Conservation (phyloP, 495 filamentous ascomycete species). For the Neurospora sp. region DNA sequence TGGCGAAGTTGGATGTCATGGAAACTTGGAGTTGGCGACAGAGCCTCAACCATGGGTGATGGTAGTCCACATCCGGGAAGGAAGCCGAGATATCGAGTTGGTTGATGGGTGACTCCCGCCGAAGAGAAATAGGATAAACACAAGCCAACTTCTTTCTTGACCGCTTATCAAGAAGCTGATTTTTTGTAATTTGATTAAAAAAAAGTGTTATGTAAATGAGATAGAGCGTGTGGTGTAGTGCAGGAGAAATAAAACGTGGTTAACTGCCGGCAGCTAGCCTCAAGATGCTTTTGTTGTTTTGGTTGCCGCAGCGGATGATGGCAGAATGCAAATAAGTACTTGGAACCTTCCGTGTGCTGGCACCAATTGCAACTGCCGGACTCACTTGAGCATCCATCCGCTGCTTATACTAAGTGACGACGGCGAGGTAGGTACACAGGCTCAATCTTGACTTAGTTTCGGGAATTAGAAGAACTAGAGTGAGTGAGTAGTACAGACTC, state of each 20-base stretch:
- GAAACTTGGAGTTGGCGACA: neutral
- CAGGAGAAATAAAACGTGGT: neutral
- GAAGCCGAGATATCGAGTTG: neutral
- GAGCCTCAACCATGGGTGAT: neutral
- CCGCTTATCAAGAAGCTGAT: neutral
- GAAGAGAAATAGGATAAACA: neutral
- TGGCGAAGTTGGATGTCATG: neutral
- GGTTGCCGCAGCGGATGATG: neutral
- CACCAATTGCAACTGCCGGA: neutral
- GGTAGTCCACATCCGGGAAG: neutral
- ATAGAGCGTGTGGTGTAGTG: neutral
- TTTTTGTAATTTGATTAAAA: no score
- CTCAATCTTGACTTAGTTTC: neutral
- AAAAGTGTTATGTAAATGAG: neutral
- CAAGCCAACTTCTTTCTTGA: neutral
- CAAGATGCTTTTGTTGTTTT: neutral
- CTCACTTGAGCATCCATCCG: neutral
- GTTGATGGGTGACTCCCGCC: neutral
- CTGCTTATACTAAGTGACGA: neutral
- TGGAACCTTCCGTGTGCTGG: neutral
- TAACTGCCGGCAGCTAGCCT: neutral
- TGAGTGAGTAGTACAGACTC: neutral
- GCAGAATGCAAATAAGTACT: neutral
- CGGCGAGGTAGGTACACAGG: neutral
- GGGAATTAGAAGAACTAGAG: neutral